Conservation (phyloP, 257 asterid species). For the Solanum acaule region DNA sequence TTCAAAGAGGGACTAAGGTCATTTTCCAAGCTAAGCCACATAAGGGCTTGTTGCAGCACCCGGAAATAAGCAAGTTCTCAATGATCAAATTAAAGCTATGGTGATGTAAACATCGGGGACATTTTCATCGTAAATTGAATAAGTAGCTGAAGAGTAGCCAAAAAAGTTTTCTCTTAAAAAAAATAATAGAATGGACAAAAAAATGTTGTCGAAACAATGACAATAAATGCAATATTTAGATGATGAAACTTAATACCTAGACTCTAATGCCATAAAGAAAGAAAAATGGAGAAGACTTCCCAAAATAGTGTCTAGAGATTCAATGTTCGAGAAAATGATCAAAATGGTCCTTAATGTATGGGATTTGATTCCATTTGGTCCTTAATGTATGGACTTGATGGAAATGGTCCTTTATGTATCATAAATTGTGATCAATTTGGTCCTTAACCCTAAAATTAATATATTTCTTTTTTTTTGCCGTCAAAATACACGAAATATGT, state of each 20-base stretch:
- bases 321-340: no score
- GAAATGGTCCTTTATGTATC: no score
- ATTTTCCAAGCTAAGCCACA: neutral
- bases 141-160: neutral
- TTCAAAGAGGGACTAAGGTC: neutral
- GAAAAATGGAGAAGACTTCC: neutral
- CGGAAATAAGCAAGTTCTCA: neutral
- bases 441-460: no score
- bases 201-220: neutral
- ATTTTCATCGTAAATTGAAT: neutral
- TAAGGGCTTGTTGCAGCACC: neutral
- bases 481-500: no score
- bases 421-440: no score
- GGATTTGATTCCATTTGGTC: no score
- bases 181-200: neutral
- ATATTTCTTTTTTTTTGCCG: no score
- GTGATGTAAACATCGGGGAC: neutral
- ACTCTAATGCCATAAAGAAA: neutral
- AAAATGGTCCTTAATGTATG: no score
- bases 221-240: neutral
- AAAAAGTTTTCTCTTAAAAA: neutral
- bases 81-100: neutral
- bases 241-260: neutral
- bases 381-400: no score
- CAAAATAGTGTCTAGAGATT: neutral